These are phyloP conservation scores for Diaporthe helianthi DNA, from an alignment of 2,329 filamentous ascomycete genomes.

Conservation along the genomic window DNA sequence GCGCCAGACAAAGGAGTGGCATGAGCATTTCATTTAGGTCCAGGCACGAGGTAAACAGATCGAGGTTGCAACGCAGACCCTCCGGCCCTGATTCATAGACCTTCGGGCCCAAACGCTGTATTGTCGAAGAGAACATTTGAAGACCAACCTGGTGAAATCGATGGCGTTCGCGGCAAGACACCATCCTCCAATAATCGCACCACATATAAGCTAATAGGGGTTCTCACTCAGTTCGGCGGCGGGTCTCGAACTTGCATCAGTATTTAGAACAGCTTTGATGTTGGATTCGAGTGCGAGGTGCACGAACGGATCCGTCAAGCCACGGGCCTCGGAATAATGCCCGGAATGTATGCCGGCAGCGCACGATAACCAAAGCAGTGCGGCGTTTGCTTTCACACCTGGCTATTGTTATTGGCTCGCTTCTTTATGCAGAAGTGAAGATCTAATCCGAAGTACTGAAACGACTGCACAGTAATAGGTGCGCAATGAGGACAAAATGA, in stretches of 20 bases:
- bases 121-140: constrained; percentile 36
- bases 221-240: constrained; percentile 51
- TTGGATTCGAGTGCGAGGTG: not conserved
- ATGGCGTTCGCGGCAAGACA: constrained; percentile 13
- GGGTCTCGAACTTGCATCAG: constrained; percentile 57
- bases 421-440: not conserved
- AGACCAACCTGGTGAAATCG: constrained; percentile 34
- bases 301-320: not conserved
- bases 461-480: too few species aligned
- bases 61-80: constrained; percentile 38
- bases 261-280: not conserved
- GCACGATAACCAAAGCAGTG: not conserved
- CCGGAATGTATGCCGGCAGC: not conserved
- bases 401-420: too few species aligned
- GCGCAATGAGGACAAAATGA: not conserved
- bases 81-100: constrained; percentile 63
- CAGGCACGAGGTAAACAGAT: too few species aligned
- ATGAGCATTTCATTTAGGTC: too few species aligned
- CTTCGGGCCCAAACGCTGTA: constrained; percentile 65
- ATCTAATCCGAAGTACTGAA: not conserved
- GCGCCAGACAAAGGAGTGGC: too few species aligned
- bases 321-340: not conserved
- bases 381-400: too few species aligned
- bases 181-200: not conserved
- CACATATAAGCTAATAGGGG: not conserved